These are phyloP conservation scores for Solanum neorickii DNA, from an alignment of 257 asterid genomes.

Conservation along the genomic window DNA sequence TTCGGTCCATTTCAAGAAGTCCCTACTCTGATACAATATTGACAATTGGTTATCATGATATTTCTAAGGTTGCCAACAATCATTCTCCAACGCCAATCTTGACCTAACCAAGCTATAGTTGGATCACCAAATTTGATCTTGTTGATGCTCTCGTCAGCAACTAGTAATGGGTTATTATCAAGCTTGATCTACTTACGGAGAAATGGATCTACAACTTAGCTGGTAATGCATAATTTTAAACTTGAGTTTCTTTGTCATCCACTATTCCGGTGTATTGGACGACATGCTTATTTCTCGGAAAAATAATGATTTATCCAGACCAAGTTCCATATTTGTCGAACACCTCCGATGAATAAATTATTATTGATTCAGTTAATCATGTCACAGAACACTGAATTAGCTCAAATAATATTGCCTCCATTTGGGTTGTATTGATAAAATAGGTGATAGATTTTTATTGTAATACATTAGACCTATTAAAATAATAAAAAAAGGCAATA, in stretches of 20 bases:
- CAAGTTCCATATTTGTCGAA: conserved; percentile 10
- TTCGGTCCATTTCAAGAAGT: too few relatives aligned
- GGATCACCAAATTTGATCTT: neutral
- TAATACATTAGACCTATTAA: conserved; percentile 12
- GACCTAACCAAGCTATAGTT: too few relatives aligned
- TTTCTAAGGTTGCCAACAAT: neutral
- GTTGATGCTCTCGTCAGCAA: neutral
- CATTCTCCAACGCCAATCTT: conserved; percentile 5
- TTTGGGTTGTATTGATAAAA: neutral
- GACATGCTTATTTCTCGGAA: neutral
- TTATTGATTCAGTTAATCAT: conserved; percentile 1
- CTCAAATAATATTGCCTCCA: too few relatives aligned
- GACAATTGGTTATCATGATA: neutral
- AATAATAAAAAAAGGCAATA: too few relatives aligned
- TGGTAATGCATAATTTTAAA: conserved; percentile 3
- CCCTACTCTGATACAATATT: neutral
- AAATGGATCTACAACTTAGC: neutral
- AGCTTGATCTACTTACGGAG: conserved; percentile 6
- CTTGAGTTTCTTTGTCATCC: neutral
- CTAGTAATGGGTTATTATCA: too few relatives aligned
- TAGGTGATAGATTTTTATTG: conserved; percentile 9
- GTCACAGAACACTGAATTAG: neutral
- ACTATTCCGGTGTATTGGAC: conserved; percentile 6
- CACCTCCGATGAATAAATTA: neutral
- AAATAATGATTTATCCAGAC: conserved; percentile 11